A percentile compares a stretch with the other conserved stretches of the same genome.
Evolutionary conservation across 768 basidiomycete genomes (phyloP).

Genomic region (Coprinopsis strossmayeri): DNA sequence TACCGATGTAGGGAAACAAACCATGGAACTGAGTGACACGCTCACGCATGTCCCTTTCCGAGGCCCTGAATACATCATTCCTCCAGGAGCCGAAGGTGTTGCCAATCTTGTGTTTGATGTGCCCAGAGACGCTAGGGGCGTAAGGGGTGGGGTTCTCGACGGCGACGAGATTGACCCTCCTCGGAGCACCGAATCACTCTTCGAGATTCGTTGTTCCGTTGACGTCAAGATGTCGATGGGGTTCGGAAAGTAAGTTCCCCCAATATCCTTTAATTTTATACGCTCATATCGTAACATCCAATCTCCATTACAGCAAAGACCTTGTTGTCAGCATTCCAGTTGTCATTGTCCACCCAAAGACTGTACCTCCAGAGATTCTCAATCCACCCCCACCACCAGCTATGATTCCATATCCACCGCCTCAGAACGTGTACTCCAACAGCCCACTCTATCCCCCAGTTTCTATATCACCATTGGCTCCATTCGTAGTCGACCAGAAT

Average conservation of each 20-base stretch:
- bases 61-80: constrained; percentile 68
- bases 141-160: constrained; percentile 55
- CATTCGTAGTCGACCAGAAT: constrained; percentile 30
- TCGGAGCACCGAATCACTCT: constrained; percentile 45
- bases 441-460: constrained; percentile 20
- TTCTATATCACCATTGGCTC: constrained; percentile 26
- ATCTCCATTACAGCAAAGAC: constrained; percentile 50
- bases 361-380: constrained; percentile 32
- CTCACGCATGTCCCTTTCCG: constrained; percentile 64
- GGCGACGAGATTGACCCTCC: constrained; percentile 31
- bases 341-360: constrained; percentile 56
- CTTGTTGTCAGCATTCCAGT: constrained; percentile 59
- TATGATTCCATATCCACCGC: constrained; percentile 11
- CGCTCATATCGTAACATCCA: too few species aligned
- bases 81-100: constrained; percentile 69
- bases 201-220: constrained; percentile 64
- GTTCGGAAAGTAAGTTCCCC: constrained; percentile 50
- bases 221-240: constrained; percentile 63
- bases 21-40: constrained; percentile 60
- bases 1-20: constrained; percentile 33
- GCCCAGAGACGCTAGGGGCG: constrained; percentile 58
- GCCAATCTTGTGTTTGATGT: constrained; percentile 78
- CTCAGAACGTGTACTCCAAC: constrained; percentile 7
- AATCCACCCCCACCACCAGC: constrained; percentile 4
- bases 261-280: constrained; percentile 5